Evolutionary conservation across 352 stramenopile genomes (phyloP).

Genomic region (Pythium guiyangense): DNA sequence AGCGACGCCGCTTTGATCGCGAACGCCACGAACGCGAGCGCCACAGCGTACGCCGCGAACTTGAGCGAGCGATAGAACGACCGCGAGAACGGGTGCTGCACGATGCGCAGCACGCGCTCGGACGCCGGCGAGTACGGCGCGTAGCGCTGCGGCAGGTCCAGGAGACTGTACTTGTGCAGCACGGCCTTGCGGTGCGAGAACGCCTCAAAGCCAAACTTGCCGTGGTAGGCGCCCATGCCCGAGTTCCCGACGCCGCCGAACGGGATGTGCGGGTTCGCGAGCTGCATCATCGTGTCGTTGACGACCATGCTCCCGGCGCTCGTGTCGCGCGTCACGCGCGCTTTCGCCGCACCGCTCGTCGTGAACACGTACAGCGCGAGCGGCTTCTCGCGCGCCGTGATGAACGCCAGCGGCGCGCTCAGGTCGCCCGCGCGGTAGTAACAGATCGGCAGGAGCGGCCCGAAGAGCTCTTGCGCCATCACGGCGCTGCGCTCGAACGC

Average conservation of each 20-base stretch:
- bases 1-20: too few relatives aligned
- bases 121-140: constrained; percentile 34
- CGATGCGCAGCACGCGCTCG: constrained; percentile 30
- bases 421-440: constrained; percentile 53
- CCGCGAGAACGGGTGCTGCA: constrained; percentile 44
- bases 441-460: constrained; percentile 91
- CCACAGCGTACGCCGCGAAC: neutral
- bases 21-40: too few relatives aligned
- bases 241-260: constrained; percentile 82
- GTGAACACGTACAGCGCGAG: constrained; percentile 87
- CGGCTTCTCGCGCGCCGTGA: constrained; percentile 57
- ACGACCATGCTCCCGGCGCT: constrained; percentile 56
- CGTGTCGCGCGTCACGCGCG: constrained; percentile 44
- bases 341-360: constrained; percentile 24
- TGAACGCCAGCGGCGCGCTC: constrained; percentile 27
- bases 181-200: constrained; percentile 74
- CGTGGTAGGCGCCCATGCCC: constrained; percentile 83
- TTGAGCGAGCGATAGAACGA: neutral
- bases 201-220: constrained; percentile 70
- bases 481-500: constrained; percentile 49
- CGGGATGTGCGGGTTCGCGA: constrained; percentile 54
- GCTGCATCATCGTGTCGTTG: constrained; percentile 85
- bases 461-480: constrained; percentile 96
- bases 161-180: constrained; percentile 55
- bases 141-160: constrained; percentile 56